Conservation (phyloP, 495 filamentous ascomycete species). For the Penicillium atrosanguineum region DNA sequence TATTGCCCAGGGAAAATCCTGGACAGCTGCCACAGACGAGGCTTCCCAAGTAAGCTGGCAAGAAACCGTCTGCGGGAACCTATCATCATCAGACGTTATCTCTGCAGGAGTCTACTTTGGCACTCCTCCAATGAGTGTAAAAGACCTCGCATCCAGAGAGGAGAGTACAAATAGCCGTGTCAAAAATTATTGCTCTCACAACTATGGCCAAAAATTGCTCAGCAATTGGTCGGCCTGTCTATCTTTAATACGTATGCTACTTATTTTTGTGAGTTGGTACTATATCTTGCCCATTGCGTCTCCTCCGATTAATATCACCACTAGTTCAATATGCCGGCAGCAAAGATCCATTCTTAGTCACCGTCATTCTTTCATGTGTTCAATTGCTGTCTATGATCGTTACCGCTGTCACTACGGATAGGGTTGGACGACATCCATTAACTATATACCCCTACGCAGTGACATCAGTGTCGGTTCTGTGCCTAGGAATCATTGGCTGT, state of each 20-base stretch:
- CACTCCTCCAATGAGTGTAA: slow-evolving; percentile 50
- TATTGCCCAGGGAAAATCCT: slow-evolving; percentile 48
- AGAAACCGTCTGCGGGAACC: slow-evolving; percentile 46
- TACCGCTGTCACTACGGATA: slow-evolving; percentile 31
- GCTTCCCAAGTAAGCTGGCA: slow-evolving; percentile 56
- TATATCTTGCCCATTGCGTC: not conserved
- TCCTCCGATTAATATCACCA: not conserved
- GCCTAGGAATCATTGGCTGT: slow-evolving; percentile 40
- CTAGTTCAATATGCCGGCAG: slow-evolving; percentile 40
- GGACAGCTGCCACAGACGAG: slow-evolving; percentile 53
- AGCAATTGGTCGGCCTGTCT: slow-evolving; percentile 41
- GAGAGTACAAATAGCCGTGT: slow-evolving; percentile 47
- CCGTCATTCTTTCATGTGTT: slow-evolving; percentile 40
- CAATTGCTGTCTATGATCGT: slow-evolving; percentile 39
- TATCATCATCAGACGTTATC: slow-evolving; percentile 44
- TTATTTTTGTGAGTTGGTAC: slow-evolving; percentile 36
- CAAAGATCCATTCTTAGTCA: slow-evolving; percentile 41
- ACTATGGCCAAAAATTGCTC: slow-evolving; percentile 50
- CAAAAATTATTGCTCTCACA: slow-evolving; percentile 55
- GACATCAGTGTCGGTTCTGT: slow-evolving; percentile 34
- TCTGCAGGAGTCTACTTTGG: slow-evolving; percentile 59
- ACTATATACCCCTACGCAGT: slow-evolving; percentile 39
- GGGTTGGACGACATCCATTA: slow-evolving; percentile 36
- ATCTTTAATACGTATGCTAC: slow-evolving; percentile 43
- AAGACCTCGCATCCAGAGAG: slow-evolving; percentile 48